Percentiles rank a stretch among this genome's conserved stretches.
Conservation (phyloP, 169 alveolate species). For the Plasmodium ovale region DNA sequence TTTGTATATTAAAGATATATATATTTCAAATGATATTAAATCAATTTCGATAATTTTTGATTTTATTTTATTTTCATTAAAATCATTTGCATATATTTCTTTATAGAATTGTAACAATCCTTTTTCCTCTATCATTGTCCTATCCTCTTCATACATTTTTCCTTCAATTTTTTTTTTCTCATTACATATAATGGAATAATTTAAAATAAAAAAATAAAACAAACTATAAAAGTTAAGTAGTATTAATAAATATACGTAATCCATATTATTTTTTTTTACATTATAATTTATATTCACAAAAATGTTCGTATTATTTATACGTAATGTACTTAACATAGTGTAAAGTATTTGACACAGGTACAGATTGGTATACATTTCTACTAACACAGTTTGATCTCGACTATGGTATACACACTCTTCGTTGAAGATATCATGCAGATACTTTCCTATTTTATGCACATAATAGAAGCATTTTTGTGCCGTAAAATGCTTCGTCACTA, state of each 20-base stretch:
- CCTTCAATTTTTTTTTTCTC: background rate
- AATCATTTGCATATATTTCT: background rate
- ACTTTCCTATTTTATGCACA: conserved; percentile 24
- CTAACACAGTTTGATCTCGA: background rate
- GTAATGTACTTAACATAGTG: conserved; percentile 26
- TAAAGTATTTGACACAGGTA: conserved; percentile 39
- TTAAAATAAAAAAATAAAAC: background rate
- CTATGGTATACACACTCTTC: too few relatives aligned
- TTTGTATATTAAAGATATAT: conserved; percentile 10
- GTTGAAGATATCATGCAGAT: background rate
- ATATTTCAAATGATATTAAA: conserved; percentile 5
- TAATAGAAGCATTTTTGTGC: conserved; percentile 44
- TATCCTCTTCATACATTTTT: background rate
- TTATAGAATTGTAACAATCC: background rate
- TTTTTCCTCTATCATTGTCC: background rate
- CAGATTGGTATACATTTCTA: background rate
- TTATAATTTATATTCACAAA: conserved; percentile 30
- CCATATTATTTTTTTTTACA: conserved; percentile 49
- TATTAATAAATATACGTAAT: conserved; percentile 51
- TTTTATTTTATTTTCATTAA: background rate
- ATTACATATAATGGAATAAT: background rate
- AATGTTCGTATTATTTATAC: conserved; percentile 55
- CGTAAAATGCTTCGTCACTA: background rate
- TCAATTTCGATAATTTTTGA: background rate
- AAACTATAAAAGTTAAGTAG: conserved; percentile 40